Conservation (phyloP, 768 basidiomycete species). For the Tricholoma sp. region DNA sequence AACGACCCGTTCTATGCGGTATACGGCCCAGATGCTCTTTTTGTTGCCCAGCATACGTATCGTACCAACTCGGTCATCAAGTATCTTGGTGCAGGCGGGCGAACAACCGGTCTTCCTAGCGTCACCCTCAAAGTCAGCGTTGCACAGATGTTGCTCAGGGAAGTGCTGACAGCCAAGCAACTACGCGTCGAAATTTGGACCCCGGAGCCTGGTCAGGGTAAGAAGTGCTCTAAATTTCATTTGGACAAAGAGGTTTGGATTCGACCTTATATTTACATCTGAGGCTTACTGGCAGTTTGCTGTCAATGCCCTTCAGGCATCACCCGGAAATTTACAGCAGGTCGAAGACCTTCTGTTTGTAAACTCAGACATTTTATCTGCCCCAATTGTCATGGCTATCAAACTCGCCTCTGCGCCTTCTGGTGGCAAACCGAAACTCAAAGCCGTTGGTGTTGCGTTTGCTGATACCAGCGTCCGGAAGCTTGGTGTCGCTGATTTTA, state of each 20-base stretch:
- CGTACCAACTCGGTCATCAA: constrained; percentile 92
- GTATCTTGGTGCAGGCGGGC: constrained; percentile 70
- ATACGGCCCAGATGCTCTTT: constrained; percentile 86
- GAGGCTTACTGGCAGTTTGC: neutral
- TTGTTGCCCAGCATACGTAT: constrained; percentile 77
- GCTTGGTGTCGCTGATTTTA: constrained; percentile 87
- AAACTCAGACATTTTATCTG: constrained; percentile 71
- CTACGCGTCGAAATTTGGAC: constrained; percentile 90
- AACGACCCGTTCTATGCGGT: constrained; percentile 76
- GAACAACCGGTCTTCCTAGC: constrained; percentile 59
- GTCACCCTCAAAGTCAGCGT: constrained; percentile 73
- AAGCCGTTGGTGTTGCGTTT: constrained; percentile 82
- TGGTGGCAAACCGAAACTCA: constrained; percentile 54
- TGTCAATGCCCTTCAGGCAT: constrained; percentile 31
- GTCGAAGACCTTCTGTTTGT: constrained; percentile 85
- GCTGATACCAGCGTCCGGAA: constrained; percentile 84
- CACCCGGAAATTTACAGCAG: constrained; percentile 61
- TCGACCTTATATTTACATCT: constrained; percentile 8
- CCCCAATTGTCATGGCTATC: constrained; percentile 88
- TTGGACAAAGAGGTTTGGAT: constrained; percentile 74
- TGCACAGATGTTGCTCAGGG: constrained; percentile 79
- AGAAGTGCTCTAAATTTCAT: constrained; percentile 70
- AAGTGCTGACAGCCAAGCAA: constrained; percentile 86
- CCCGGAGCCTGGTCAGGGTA: constrained; percentile 67
- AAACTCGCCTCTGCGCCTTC: constrained; percentile 59